Percentiles rank a stretch among this genome's conserved stretches.
Conservation (phyloP, 2,329 filamentous ascomycete genomes). For the Cercospora sojina region DNA sequence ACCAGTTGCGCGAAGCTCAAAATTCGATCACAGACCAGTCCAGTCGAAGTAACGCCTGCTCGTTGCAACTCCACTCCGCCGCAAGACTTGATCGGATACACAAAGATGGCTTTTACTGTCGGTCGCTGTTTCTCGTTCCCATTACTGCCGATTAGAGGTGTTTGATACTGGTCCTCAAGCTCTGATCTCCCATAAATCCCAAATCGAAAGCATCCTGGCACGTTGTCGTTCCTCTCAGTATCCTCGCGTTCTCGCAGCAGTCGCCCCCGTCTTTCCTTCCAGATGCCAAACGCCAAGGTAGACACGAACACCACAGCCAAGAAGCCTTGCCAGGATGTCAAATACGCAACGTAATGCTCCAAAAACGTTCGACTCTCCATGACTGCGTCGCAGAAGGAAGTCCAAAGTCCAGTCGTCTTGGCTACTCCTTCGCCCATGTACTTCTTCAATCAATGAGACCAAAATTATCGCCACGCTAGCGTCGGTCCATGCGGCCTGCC, state of each 20-base stretch:
- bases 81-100: constrained; percentile 52
- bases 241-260: not conserved
- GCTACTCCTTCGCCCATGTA: not conserved
- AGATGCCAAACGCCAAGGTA: not conserved
- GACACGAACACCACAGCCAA: constrained; percentile 10
- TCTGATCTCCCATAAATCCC: constrained; percentile 24
- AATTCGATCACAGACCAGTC: constrained; percentile 47
- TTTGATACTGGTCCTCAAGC: constrained; percentile 28
- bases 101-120: constrained; percentile 42
- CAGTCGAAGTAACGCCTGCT: constrained; percentile 44
- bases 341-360: constrained; percentile 18
- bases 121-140: constrained; percentile 19
- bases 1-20: constrained; percentile 66
- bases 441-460: not conserved
- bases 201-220: constrained; percentile 6
- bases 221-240: not conserved
- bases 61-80: constrained; percentile 41
- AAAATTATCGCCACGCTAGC: constrained; percentile 2
- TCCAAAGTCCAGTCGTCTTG: not conserved
- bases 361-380: constrained; percentile 11
- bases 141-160: not conserved
- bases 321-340: constrained; percentile 16
- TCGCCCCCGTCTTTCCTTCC: constrained; percentile 5
- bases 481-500: not conserved
- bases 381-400: not conserved